Evolutionary conservation across 176 grass and related monocot species (phyloP), one percentile per base, ranked within the genome.

Genomic region (Carex scoparia): DNA sequence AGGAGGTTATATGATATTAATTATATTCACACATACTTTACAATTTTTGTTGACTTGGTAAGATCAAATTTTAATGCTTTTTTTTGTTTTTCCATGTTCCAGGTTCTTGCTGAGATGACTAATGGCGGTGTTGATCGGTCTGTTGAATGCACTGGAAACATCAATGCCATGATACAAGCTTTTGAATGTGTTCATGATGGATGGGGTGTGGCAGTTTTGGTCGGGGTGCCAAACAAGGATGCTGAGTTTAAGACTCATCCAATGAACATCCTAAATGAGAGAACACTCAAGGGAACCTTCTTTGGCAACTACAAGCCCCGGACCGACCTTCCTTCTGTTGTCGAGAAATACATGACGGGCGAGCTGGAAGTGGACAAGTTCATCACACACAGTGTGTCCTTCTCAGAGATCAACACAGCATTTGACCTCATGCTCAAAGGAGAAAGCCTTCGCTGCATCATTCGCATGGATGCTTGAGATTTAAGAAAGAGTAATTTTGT

Each of bases 371-470:
- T 98, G 65, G 95, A 98, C 65, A 98, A 98, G 69, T 94, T 98
- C 86, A 98, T 98, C 84, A 98, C 95, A 0, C 95, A 98, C 80
- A 94, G 44, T 64, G 91, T 98, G 31, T 79, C 92, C 0, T 93
- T 98, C 89, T 93, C 95, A 4, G 83, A 94, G 86, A 98, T 98
- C 84, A 98, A 94, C 83, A 94, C 85, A 14, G 92, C 95, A 0
- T 98, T 98, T 32, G 95, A 98, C 49, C 90, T 90, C 49, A 94
- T 98, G 95, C 88, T 94, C 79, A 98, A 92, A 40, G 95, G 95
- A 1, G 92, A 94, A 76, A 19, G 95, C 61, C 84, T 98, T 27
- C 91, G 92, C n/a, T 98, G 95, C 85, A 86, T 98, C 73, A 98
- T 98, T 78, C 86, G 63, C 62, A 98, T 98, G 95, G 92, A 84